These are phyloP conservation scores for Colletotrichum navitas DNA, from an alignment of 2,329 filamentous ascomycete genomes.

Conservation along the genomic window DNA sequence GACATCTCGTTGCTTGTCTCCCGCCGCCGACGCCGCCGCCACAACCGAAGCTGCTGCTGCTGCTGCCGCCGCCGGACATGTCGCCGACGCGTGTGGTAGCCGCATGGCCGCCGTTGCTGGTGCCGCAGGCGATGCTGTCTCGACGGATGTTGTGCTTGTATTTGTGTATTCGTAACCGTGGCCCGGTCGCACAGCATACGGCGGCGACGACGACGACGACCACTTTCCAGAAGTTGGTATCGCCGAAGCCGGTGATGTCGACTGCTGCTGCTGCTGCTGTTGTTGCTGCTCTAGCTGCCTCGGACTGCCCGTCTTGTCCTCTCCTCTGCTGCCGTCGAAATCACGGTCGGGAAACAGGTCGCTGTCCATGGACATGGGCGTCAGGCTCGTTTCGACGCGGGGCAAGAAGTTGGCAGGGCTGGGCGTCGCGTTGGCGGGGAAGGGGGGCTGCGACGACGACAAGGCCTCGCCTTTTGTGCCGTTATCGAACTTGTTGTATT, in stretches of 20 bases:
- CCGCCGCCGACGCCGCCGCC: conserved; percentile 1
- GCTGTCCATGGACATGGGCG: conserved; percentile 50
- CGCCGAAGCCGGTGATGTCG: neutral
- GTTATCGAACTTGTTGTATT: conserved; percentile 17
- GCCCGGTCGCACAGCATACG: conserved; percentile 1
- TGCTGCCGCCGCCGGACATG: neutral
- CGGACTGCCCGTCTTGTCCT: conserved; percentile 12
- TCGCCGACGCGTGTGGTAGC: conserved; percentile 11
- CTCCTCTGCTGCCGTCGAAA: conserved; percentile 2
- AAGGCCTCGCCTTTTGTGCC: conserved; percentile 31
- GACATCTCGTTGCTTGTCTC: conserved; percentile 33
- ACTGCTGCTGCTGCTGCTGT: neutral
- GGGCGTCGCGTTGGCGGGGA: conserved; percentile 43
- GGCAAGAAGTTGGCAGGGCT: conserved; percentile 43
- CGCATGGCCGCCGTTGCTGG: conserved; percentile 6
- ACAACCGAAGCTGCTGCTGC: neutral
- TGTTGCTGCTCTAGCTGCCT: conserved; percentile 1
- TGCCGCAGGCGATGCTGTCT: neutral
- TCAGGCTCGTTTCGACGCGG: conserved; percentile 47
- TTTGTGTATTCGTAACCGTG: neutral
- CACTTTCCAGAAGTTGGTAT: conserved; percentile 13
- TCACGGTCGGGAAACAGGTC: conserved; percentile 41
- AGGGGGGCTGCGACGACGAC: conserved; percentile 33
- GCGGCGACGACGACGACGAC: neutral
- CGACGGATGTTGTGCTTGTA: neutral